Base-by-base conservation (phyloP, 495 filamentous ascomycete genomes). In the Hyphodiscus hymeniophilus region DNA sequence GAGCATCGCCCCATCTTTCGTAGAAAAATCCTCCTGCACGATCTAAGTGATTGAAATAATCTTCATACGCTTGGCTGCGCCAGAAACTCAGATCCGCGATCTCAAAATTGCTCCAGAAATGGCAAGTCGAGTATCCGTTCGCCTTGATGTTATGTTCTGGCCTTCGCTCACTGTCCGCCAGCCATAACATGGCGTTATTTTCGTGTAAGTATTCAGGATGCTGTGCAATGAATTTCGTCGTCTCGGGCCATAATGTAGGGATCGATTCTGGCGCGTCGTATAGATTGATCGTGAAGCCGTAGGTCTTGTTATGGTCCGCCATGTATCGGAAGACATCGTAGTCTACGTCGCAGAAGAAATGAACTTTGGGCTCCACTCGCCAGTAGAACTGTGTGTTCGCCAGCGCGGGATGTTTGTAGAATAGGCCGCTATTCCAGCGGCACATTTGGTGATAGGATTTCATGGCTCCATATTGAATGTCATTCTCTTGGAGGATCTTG, bases 91-190 rank as follows among this genome's bases (percentile, higher is more conserved):
- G 80, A 62, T 95, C 89, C 28, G 80, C 94, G 56, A 99, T 94
- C 68, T 99, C 94, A 60, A 99, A 99, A 68, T 99, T 99, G 49
- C 81, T 89, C 94, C 94, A 99, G 73, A 99, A 99, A 67, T 99
- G 94, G 64, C 94, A 99, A n/a, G 94, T 98, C 10, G 87, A 92
- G 72, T 96, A 98, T 31, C 92, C 92, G 49, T 92, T 81, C 24
- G 88, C 90, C 40, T 80, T 77, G 16, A 68, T 51, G 56, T 84
- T 86, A 64, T 95, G 86, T 15, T 87, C 76, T 7, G 94, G 92
- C 39, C 94, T 76, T 42, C 79, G 74, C 35, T 72, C 63, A 32
- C 76, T 78, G 59, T 99, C 92, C 13, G 79, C 82, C 56, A 99
- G 63, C 91, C 92, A 99, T 13, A 73, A 67, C 71, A 85, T 76